Percentiles rank a stretch among this genome's conserved stretches.
phyloP scores from a whole-genome alignment of 2,329 filamentous ascomycete species.

The Apiospora marii region DNA sequence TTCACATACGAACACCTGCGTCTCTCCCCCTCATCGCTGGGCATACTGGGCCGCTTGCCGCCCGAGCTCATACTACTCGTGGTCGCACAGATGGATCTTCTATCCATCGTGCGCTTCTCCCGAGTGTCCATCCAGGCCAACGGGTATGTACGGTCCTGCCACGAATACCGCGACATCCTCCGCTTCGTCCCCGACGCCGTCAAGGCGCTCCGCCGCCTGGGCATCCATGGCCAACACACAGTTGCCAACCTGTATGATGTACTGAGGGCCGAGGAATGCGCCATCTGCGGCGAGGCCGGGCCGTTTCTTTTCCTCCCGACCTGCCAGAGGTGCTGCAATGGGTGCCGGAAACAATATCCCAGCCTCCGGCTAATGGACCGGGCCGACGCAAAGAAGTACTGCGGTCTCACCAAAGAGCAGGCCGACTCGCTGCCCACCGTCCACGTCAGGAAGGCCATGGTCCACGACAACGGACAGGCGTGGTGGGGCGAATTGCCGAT shows the following conservation, averaged over 20 bases:
- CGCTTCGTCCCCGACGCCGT: neutral
- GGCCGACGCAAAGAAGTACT: neutral
- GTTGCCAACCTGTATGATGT: neutral
- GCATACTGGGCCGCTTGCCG: neutral
- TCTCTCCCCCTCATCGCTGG: neutral
- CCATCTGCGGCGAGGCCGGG: neutral
- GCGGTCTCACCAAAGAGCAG: neutral
- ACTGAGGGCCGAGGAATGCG: neutral
- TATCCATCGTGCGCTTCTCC: neutral
- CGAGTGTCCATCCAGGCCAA: neutral
- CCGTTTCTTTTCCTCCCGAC: neutral
- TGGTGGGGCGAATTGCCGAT: neutral
- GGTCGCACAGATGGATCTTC: neutral
- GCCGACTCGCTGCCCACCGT: neutral
- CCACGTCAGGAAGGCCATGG: neutral
- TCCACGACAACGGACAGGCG: neutral
- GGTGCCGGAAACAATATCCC: too few species aligned
- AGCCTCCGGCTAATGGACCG: too few species aligned
- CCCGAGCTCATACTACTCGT: neutral
- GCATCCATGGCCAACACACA: neutral
- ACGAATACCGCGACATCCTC: neutral
- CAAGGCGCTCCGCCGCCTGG: neutral
- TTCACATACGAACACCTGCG: neutral
- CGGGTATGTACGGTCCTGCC: neutral
- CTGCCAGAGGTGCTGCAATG: too few species aligned